Base-by-base conservation (phyloP, 208 protist genomes). In the Crithidia acanthocephali region DNA sequence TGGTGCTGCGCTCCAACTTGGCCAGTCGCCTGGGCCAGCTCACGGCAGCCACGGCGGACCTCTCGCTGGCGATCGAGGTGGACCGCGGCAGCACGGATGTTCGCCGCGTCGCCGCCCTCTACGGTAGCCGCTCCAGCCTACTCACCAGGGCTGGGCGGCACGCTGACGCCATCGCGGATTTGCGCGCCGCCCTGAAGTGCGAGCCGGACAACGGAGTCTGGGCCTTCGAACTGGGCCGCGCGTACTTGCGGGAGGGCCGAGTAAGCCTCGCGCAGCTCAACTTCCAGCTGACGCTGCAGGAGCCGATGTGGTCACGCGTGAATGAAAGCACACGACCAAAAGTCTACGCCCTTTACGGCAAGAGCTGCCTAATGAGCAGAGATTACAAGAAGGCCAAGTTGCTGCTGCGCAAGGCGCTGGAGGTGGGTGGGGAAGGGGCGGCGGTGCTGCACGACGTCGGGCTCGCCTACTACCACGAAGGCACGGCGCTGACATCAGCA, bases 141-240 rank as follows among this genome's bases (percentile, higher is more conserved):
- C 88, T 80, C 60, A 63, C 66, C 22, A 83, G 85, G 3, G 63
- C 90, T 42, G 68, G 86, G 18, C 81, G 85, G 20, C 47, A 80
- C 6, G 56, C 83, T 8, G 87, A 94, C 30, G 78, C 75, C 15
- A 61, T 97, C 11, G 50, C 74, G n/a, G 94, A 98, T 65, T 84
- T 95, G 27, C 53, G 72, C 18, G 62, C 61, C 7, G 92, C 91
- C 18, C 72, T 87, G 28, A 79, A 93, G 58, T 74, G 93, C 27
- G 88, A 96, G 58, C 81, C 88, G 6, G 88, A 93, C 63, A 97
- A 96, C 71, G 93, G 90, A 10, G 77, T 79, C 6, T 96, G 89
- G 90, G 73, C 84, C 37, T 95, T 86, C 63, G 86, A 97, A 68
- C 67, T 94, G 13, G 90, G 91, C 1, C 65, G 88, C 27, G 76